phyloP scores from a whole-genome alignment of 2,329 filamentous ascomycete genomes.

The Aureobasidium sp. region DNA sequence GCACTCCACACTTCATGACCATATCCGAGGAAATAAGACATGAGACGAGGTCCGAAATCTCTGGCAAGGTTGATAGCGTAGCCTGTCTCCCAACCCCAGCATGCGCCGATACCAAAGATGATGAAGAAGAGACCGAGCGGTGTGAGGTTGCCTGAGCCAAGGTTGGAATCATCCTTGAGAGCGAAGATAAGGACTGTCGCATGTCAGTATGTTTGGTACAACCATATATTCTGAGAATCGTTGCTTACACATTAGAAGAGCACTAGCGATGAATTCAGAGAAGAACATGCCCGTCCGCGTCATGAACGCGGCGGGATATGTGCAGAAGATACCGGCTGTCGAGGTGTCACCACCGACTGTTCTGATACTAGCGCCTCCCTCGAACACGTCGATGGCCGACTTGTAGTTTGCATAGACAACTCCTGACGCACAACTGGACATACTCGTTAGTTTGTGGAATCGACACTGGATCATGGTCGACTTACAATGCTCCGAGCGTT shows the following conservation, averaged over 20 bases:
- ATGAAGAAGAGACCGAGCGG: constrained; percentile 61
- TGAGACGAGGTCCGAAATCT: constrained; percentile 61
- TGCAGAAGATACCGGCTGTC: constrained; percentile 59
- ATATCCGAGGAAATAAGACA: constrained; percentile 61
- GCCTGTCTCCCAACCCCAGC: constrained; percentile 60
- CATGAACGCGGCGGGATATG: constrained; percentile 38
- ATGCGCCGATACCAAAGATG: constrained; percentile 55
- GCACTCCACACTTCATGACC: constrained; percentile 57
- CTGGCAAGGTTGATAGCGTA: constrained; percentile 57
- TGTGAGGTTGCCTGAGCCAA: constrained; percentile 48
- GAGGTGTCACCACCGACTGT: constrained; percentile 38
- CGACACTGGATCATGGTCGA: background rate
- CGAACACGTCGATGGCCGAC: constrained; percentile 24
- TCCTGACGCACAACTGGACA: constrained; percentile 33
- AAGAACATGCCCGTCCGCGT: constrained; percentile 60
- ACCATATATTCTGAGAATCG: background rate
- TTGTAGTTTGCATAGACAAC: constrained; percentile 37
- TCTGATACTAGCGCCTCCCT: constrained; percentile 47
- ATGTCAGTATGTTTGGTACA: background rate
- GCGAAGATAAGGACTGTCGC: constrained; percentile 53
- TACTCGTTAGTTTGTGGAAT: background rate
- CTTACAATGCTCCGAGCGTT: constrained; percentile 52
- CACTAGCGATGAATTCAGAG: constrained; percentile 59
- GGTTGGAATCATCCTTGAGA: constrained; percentile 49
- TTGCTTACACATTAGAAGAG: constrained; percentile 47